Percentiles rank a stretch among this genome's conserved stretches.
These are phyloP conservation scores for Platismatia glauca DNA, from an alignment of 495 filamentous ascomycete genomes.

Conservation along the genomic window DNA sequence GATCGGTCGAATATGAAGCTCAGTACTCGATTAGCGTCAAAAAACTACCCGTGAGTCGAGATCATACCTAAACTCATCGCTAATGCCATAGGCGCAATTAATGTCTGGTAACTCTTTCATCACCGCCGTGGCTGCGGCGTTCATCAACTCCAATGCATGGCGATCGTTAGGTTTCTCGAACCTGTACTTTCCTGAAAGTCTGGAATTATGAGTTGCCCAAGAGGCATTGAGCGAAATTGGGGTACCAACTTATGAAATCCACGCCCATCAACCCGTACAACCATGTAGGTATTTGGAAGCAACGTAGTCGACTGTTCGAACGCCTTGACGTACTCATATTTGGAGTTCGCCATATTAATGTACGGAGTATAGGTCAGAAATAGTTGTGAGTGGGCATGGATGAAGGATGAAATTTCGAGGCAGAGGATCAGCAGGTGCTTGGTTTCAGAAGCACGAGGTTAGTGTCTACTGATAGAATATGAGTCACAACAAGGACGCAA, in stretches of 20 bases:
- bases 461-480: too few species aligned
- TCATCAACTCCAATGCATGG: slow-evolving; percentile 86
- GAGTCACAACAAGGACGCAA: not conserved
- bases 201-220: slow-evolving; percentile 25
- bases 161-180: slow-evolving; percentile 91
- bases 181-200: slow-evolving; percentile 68
- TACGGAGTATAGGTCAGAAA: not conserved
- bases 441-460: not conserved
- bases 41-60: not conserved
- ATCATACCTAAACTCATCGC: slow-evolving; percentile 78
- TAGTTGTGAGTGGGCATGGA: not conserved
- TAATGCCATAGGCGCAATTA: slow-evolving; percentile 79
- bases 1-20: slow-evolving; percentile 85
- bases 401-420: not conserved
- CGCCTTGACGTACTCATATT: slow-evolving; percentile 83
- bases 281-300: slow-evolving; percentile 86
- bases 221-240: not conserved
- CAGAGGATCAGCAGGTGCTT: not conserved
- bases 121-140: slow-evolving; percentile 73
- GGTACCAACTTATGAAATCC: slow-evolving; percentile 73
- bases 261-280: slow-evolving; percentile 84
- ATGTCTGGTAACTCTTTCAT: slow-evolving; percentile 80
- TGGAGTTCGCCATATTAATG: slow-evolving; percentile 55
- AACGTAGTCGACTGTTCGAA: slow-evolving; percentile 77
- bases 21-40: not conserved